These are phyloP conservation scores for Phylloboletellus chloephorus DNA, from an alignment of 1,284 basidiomycete genomes.

Conservation along the genomic window DNA sequence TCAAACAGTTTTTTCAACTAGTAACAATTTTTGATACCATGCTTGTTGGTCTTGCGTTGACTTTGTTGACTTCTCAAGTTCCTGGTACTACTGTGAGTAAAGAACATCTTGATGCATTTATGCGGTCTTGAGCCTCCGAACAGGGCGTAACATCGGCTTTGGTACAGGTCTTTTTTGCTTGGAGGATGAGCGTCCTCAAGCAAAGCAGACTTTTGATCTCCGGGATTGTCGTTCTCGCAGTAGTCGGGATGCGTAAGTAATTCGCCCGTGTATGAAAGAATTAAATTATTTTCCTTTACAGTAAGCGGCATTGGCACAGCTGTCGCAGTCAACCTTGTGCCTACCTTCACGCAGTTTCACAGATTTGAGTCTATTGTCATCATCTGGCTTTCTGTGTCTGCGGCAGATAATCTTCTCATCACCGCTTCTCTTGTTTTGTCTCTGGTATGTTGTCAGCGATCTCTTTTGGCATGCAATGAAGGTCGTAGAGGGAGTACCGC, in stretches of 20 bases:
- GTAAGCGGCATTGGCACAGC: constrained; percentile 33
- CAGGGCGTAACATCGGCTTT: constrained; percentile 37
- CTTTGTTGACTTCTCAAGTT: constrained; percentile 9
- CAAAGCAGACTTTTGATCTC: constrained; percentile 26
- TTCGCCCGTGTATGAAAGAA: background rate
- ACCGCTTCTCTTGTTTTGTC: constrained; percentile 26
- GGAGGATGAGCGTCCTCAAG: constrained; percentile 38
- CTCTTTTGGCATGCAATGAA: background rate
- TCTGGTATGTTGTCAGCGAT: constrained; percentile 20
- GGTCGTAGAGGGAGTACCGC: constrained; percentile 24
- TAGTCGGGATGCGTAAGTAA: constrained; percentile 23
- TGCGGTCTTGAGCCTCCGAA: background rate
- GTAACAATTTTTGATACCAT: constrained; percentile 8
- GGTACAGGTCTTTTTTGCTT: constrained; percentile 41
- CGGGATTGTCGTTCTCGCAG: constrained; percentile 26
- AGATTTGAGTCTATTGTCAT: constrained; percentile 31
- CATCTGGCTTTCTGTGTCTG: constrained; percentile 29
- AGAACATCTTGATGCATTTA: background rate
- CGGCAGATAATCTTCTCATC: constrained; percentile 29
- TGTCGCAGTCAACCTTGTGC: constrained; percentile 29
- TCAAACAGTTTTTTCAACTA: constrained; percentile 20
- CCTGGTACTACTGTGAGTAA: constrained; percentile 22
- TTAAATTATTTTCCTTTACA: constrained; percentile 8
- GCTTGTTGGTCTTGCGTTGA: constrained; percentile 1
- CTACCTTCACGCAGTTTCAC: constrained; percentile 28